Evolutionary conservation across 495 filamentous ascomycete species (phyloP), one percentile per base, ranked within the genome.

Genomic region (Podospora comata): DNA sequence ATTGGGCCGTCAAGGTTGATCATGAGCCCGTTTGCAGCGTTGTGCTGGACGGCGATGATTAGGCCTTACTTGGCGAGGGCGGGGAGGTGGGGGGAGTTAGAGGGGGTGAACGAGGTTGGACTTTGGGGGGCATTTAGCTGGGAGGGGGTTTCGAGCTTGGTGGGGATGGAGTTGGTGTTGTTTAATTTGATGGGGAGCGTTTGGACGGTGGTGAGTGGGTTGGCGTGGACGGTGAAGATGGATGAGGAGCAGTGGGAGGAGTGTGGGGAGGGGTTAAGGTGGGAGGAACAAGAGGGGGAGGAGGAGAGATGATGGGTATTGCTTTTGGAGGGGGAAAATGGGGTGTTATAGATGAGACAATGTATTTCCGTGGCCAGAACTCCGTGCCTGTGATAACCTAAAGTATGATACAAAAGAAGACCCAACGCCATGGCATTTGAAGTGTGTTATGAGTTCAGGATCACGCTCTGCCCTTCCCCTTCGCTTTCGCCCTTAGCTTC

Each of bases 161-260:
- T 79, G 20, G 74, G 75, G 27, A 27, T 79, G 9, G 80, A 82
- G 67, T 56, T 76, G 54, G 13, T 76, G 16, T 70, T 76, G 53
- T 70, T 80, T 18, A 59, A 76, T 30, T 57, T 78, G 48, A 70
- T 73, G 27, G 73, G 74, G 13, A 75, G 76, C 59, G 60, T 74
- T 28, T 81, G 79, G 79, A 72, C 73, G 28, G 7, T 74, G 1
- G 53, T 78, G 15, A 76, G 72, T 34, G 18, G 72, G 11, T 34
- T 75, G 13, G 77, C 77, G 53, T 75, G 76, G 63, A 66, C 68
- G 66, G 68, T 72, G 15, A 63, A 72, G 68, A 67, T 73, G 39
- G 77, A 69, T 5, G 78, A 78, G 60, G 78, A 80, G 65, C 77
- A 82, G 64, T 82, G 79, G 77, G 69, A 71, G 23, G 74, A 77